Evolutionary conservation across 106 monocot species (phyloP).

Genomic region (Dendrobium officinale): DNA sequence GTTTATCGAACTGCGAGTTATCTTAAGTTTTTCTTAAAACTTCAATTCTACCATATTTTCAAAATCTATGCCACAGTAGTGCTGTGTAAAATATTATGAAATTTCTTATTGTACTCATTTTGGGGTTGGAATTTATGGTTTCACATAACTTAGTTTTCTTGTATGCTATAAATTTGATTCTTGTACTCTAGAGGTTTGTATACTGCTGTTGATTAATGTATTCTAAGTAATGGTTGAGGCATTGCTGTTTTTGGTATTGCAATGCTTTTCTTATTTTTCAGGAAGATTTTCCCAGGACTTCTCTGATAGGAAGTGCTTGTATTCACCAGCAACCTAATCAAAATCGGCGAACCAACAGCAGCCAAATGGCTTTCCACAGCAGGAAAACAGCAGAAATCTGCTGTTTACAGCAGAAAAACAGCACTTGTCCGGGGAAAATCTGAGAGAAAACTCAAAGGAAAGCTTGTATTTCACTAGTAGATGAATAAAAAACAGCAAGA

Average conservation of each 20-base stretch:
- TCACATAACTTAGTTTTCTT: background rate
- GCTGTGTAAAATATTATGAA: background rate
- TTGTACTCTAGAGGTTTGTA: background rate
- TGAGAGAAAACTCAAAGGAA: no score
- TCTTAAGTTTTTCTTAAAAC: background rate
- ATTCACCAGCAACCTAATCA: no score
- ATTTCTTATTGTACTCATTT: background rate
- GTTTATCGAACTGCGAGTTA: background rate
- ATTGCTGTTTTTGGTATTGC: background rate
- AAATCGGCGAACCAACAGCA: no score
- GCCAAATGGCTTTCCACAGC: no score
- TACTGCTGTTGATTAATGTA: background rate
- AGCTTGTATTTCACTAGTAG: no score
- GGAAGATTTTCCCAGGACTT: slow-evolving; percentile 63
- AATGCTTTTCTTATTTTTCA: slow-evolving; percentile 23
- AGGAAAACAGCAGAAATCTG: no score
- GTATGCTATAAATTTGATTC: background rate
- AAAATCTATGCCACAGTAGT: background rate
- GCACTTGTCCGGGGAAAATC: no score
- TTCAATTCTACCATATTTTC: slow-evolving; percentile 1
- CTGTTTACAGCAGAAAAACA: no score
- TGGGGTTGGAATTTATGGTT: background rate
- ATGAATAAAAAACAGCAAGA: no score
- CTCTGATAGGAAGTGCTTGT: slow-evolving; percentile 5
- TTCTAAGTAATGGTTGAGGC: background rate